phyloP scores from a whole-genome alignment of 441 rosid genomes.

The Gossypium laxum region DNA sequence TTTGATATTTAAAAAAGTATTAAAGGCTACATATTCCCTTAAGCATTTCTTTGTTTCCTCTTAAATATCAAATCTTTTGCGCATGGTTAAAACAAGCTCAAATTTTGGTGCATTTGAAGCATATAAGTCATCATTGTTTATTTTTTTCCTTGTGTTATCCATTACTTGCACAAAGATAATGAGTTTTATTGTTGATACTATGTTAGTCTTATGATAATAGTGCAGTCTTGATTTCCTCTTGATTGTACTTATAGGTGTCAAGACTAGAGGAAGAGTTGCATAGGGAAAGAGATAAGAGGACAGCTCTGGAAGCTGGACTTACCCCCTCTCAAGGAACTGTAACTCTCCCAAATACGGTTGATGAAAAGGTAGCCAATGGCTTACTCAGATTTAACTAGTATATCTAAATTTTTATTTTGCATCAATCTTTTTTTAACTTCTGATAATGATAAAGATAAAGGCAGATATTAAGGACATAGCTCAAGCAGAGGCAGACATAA shows the following conservation, averaged over 20 bases:
- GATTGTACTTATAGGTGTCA: conserved; percentile 38
- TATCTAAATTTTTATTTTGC: conserved; percentile 15
- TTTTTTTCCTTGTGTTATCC: not conserved
- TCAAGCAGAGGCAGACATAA: conserved; percentile 52
- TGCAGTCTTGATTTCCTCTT: not conserved
- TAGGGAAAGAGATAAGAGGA: conserved; percentile 57
- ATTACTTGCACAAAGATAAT: not conserved
- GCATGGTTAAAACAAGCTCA: not conserved
- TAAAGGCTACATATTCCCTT: not conserved
- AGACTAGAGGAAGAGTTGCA: conserved; percentile 75
- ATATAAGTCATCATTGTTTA: not conserved
- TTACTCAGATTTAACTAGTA: conserved; percentile 14
- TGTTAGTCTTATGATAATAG: not conserved
- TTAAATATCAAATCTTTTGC: not conserved
- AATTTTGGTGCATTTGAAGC: not conserved
- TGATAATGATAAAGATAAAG: conserved; percentile 39
- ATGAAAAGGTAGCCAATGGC: conserved; percentile 50
- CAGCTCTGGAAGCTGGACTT: conserved; percentile 60
- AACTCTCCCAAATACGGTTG: conserved; percentile 27
- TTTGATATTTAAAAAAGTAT: too few species aligned
- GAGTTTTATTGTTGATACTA: not conserved
- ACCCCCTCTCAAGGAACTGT: conserved; percentile 31
- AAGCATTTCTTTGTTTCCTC: not conserved
- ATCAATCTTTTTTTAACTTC: conserved; percentile 19
- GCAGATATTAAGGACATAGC: conserved; percentile 55